These are phyloP conservation scores for Suhomyces sp. DNA, from an alignment of 805 yeast genomes.

Conservation along the genomic window DNA sequence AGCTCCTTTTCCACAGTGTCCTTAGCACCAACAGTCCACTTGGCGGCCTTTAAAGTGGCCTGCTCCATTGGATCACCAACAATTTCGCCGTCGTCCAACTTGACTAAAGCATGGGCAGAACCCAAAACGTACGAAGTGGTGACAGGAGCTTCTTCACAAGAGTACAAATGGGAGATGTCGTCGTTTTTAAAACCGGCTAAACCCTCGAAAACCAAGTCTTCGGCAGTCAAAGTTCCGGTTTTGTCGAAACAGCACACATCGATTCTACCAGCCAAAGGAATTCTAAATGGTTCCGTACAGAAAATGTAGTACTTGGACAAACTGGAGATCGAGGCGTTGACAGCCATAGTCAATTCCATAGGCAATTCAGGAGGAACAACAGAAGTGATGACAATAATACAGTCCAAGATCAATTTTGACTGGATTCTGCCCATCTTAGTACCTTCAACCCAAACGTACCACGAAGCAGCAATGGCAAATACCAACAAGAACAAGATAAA, in stretches of 20 bases:
- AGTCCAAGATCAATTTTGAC: constrained; percentile 88
- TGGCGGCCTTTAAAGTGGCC: constrained; percentile 84
- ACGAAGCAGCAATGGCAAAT: constrained; percentile 92
- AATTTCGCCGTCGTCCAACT: constrained; percentile 91
- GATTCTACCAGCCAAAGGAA: constrained; percentile 95
- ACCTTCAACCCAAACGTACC: constrained; percentile 99
- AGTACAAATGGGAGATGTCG: constrained; percentile 53
- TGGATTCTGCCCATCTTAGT: constrained; percentile 93
- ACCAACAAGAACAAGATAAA: constrained; percentile 85
- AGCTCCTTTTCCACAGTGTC: constrained; percentile 57
- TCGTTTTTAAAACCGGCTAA: constrained; percentile 70
- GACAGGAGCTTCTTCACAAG: constrained; percentile 61
- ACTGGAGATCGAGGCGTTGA: constrained; percentile 85
- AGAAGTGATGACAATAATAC: constrained; percentile 92
- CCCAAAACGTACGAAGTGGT: constrained; percentile 75
- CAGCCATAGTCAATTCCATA: constrained; percentile 98
- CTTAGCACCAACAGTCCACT: constrained; percentile 78
- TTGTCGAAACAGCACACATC: constrained; percentile 99
- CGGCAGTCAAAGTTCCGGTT: constrained; percentile 97
- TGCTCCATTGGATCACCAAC: constrained; percentile 99
- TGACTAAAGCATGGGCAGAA: constrained; percentile 93
- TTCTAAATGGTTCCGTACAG: constrained; percentile 98
- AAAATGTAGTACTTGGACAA: constrained; percentile 83
- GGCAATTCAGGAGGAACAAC: constrained; percentile 99
- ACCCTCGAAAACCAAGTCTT: constrained; percentile 94